Evolutionary conservation across 306 rosid species (phyloP), one percentile per base, ranked within the genome.

Genomic region (Leucaena leucocephala): DNA sequence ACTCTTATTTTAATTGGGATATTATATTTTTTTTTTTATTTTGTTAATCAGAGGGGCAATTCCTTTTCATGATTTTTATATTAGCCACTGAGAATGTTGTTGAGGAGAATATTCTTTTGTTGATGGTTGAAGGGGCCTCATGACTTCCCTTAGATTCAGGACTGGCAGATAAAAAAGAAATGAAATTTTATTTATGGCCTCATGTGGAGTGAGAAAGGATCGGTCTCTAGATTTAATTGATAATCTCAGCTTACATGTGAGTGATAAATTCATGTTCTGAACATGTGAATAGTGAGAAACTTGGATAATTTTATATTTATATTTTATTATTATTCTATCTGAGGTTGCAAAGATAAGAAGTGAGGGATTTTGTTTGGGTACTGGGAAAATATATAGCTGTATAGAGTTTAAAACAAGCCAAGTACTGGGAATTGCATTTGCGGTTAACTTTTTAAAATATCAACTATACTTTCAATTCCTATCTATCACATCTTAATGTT

Each of bases 191-290:
- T 16, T 81, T 71, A 34, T 43, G 19, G 48, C 68, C 64, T 80
- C 79, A 59, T 59, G 73, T 76, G 73, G 62, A 38, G 50, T 46
- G 21, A 27, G 74, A 12, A 70, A 38, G 57, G 75, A 14, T 70
- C 14, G 7, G 8, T 33, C 42, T 22, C 6, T 68, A 40, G 21
- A 55, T 68, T 54, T 8, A 22, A 38, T 34, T 68, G 8, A 39
- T 52, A 46, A 21, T 57, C 54, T 52, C 35, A 52, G 44, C 43
- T 77, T 55, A 42, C 50, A 38, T 48, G 39, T 35, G 46, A n/a
- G 22, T 19, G 46, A 64, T 49, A 68, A 68, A 19, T 76, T 66
- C 65, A 76, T 21, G 38, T 38, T 33, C 62, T 61, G 58, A 42
- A 9, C 71, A 75, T 57, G 64, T 67, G 75, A 40, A 43, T 74